Evolutionary conservation across 768 basidiomycete species (phyloP), one percentile per base, ranked within the genome.

Genomic region (Coprinopsis strossmayeri): DNA sequence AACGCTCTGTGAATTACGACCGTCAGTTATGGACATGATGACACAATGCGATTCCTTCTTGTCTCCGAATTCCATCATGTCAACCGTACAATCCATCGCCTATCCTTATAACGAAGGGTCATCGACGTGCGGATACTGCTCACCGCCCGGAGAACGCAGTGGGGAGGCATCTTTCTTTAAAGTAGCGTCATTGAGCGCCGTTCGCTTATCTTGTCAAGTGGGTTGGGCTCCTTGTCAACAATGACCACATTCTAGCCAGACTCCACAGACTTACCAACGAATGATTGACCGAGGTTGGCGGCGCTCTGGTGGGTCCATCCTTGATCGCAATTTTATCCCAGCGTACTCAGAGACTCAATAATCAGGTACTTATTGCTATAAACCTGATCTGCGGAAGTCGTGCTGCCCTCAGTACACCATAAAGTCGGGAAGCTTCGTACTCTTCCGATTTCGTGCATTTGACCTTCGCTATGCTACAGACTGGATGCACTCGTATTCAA

Each of bases 331-430:
- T 24, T 20, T 25, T 32, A 15, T 32, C 30, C 7, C 30, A 7
- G 30, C 30, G 30, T 32, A 7, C 30, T 7, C 48, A 24, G 7
- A 48, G 21, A 9, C 20, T 3, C 1, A 13, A 13, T n/a, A 27
- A 17, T 7, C 40, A 77, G 77, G 77, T 3, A 71, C 69, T 24
- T 93, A 83, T 66, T 82, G 90, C 58, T 97, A 97, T 64, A 91
- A 89, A 53, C 93, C 93, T 3, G 82, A 94, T 63, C 70, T 94
- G 64, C 76, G 70, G 53, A 62, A 66, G 3, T 85, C 91, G 9
- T 97, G 95, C 61, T 98, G 95, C 61, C 91, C 94, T 0, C 88
- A 92, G 55, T 95, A 96, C 61, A 91, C 95, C 2, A 97, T 97
- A 63, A 89, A 80, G 91, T 87, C 56, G 48, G 71, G 61, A 43